These are phyloP conservation scores for Nakazawaea molendinolei DNA, from an alignment of 805 yeast genomes.

Conservation along the genomic window DNA sequence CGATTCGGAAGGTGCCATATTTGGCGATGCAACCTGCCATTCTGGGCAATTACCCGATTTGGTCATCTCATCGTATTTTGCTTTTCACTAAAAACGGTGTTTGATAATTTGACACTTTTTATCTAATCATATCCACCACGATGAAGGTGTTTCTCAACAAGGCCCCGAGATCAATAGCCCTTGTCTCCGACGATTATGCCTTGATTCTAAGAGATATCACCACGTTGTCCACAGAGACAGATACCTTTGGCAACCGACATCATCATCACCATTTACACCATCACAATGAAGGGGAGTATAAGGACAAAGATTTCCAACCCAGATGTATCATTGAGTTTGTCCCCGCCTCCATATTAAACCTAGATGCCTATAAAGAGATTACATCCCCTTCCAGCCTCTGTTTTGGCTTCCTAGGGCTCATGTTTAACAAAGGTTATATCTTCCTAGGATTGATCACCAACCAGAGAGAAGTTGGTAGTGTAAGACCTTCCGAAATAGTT, in stretches of 20 bases:
- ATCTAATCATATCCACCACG: no score
- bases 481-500: constrained; percentile 47
- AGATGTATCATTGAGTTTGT: constrained; percentile 50
- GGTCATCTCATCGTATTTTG: neutral
- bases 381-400: constrained; percentile 27
- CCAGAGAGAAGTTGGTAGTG: constrained; percentile 50
- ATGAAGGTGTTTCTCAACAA: constrained; percentile 63
- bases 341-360: constrained; percentile 30
- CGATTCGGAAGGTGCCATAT: no score
- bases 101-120: no score
- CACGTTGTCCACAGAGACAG: constrained; percentile 1
- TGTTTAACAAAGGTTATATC: constrained; percentile 44
- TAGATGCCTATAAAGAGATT: constrained; percentile 36
- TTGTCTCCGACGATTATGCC: constrained; percentile 53
- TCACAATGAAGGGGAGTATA: constrained; percentile 20
- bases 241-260: neutral
- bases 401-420: constrained; percentile 58
- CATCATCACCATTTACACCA: constrained; percentile 18
- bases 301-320: constrained; percentile 22
- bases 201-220: constrained; percentile 47
- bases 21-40: no score
- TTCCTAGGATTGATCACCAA: constrained; percentile 55
- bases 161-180: constrained; percentile 62
- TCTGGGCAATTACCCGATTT: neutral
- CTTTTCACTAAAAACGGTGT: no score